Evolutionary conservation across 2,329 filamentous ascomycete genomes (phyloP), one percentile per base, ranked within the genome.

Genomic region (Fusarium sp.): DNA sequence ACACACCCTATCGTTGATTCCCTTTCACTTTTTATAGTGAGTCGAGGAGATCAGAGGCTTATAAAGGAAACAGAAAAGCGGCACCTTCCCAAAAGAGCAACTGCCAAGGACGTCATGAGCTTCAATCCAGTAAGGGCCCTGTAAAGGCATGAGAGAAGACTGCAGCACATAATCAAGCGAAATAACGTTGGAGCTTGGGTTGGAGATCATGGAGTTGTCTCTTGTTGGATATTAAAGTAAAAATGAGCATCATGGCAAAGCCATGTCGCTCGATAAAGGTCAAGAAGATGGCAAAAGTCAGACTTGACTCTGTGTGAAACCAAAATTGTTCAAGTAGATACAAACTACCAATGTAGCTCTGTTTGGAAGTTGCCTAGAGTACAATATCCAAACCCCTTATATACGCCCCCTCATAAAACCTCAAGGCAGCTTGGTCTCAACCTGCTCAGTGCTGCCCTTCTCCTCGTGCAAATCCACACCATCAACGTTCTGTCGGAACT

Each of bases 401-500:
- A 4, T 22, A 52, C 16, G 16, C 11, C 50, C 16, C 16, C 25
- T 27, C n/a, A 33, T 6, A n/a, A 6, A 27, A 14, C 6, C 29
- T 70, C 31, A 70, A 50, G 35, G 54, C 29, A n/a, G 58, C 60
- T 77, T 73, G 5, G 45, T 33, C 66, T 80, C 79, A 27, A 80
- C 70, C 63, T 79, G 77, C 56, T 81, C 78, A 18, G 73, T 59
- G 5, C 50, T 63, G 1, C 66, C 72, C 75, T 81, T 81, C 63
- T 82, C 80, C 31, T 81, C 79, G 5, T 74, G 68, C 38, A 77
- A 40, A 18, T 78, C 77, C 5, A 75, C 68, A 3, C 75, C 80
- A 1, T 80, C 78, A 4, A 74, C 74, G 52, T 78, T 78, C 20
- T 79, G 76, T n/a, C 82, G 74, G 65, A 81, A 82, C 68, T 82